phyloP scores from a whole-genome alignment of 352 stramenopile genomes.

The Globisporangium parvum region DNA sequence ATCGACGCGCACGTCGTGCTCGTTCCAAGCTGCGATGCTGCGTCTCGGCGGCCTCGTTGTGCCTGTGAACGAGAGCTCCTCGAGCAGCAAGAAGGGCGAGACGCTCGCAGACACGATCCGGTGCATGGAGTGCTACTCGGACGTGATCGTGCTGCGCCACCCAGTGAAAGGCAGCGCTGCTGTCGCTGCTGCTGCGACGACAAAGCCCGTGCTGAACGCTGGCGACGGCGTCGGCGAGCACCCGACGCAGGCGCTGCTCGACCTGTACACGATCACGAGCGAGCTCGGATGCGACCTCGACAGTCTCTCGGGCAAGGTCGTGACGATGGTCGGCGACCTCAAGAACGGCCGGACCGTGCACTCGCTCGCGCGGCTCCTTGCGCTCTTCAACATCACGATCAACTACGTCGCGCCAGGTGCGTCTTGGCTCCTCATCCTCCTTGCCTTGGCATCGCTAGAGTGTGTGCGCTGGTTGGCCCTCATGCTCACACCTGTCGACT shows the following conservation, averaged over 20 bases:
- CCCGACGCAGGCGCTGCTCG: constrained; percentile 98
- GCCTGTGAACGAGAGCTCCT: constrained; percentile 91
- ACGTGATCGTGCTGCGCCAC: constrained; percentile 95
- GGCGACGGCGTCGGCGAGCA: constrained; percentile 97
- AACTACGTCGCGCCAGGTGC: constrained; percentile 88
- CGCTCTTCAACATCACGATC: constrained; percentile 86
- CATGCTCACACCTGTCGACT: not conserved
- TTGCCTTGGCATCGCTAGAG: not conserved
- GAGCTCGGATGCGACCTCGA: constrained; percentile 64
- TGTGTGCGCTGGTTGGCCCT: not conserved
- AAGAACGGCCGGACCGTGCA: constrained; percentile 99
- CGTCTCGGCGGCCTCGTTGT: constrained; percentile 95
- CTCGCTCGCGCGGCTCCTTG: constrained; percentile 94
- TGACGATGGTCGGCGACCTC: constrained; percentile 98
- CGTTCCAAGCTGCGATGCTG: constrained; percentile 97
- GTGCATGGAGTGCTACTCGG: constrained; percentile 95
- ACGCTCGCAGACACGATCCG: constrained; percentile 96
- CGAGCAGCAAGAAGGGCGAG: constrained; percentile 97
- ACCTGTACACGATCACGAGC: constrained; percentile 96
- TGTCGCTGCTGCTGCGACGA: constrained; percentile 64
- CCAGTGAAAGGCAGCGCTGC: constrained; percentile 84
- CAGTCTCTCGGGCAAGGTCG: constrained; percentile 75
- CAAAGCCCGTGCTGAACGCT: constrained; percentile 93
- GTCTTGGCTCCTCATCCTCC: not conserved
- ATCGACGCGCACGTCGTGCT: constrained; percentile 96